Percentiles rank a stretch among this genome's conserved stretches.
These are phyloP conservation scores for Botrytis medusae DNA, from an alignment of 2,329 filamentous ascomycete genomes.

Conservation along the genomic window DNA sequence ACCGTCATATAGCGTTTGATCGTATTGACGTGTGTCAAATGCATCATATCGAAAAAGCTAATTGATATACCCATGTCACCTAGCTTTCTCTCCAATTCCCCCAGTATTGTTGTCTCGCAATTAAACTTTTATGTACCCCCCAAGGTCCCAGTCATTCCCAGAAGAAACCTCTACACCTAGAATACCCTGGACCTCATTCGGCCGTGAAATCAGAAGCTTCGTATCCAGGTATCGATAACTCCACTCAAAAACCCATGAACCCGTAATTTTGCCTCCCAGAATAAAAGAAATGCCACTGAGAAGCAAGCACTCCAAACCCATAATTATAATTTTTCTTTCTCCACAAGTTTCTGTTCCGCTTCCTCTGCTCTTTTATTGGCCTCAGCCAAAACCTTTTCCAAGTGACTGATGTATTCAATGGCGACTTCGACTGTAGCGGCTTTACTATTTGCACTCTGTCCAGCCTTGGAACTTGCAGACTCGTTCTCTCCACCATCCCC, in stretches of 20 bases:
- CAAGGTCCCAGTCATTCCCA: background rate
- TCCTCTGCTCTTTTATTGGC: slow-evolving; percentile 58
- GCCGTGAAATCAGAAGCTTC: slow-evolving; percentile 11
- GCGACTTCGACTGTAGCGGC: slow-evolving; percentile 97
- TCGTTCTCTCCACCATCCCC: slow-evolving; percentile 51
- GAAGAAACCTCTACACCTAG: background rate
- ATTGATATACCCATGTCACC: background rate
- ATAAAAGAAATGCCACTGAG: background rate
- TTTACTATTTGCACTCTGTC: slow-evolving; percentile 74
- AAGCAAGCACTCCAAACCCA: background rate
- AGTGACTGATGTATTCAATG: slow-evolving; percentile 87
- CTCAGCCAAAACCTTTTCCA: slow-evolving; percentile 71
- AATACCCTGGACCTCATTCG: background rate
- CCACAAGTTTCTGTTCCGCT: slow-evolving; percentile 35
- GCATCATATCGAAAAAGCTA: background rate
- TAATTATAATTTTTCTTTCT: slow-evolving; percentile 22
- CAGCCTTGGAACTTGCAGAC: slow-evolving; percentile 44
- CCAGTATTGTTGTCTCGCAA: background rate
- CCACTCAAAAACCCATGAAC: background rate
- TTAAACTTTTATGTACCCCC: slow-evolving; percentile 8
- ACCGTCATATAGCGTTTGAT: background rate
- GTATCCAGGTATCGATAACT: slow-evolving; percentile 24
- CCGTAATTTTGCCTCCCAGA: background rate
- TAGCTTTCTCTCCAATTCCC: background rate
- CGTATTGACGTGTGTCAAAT: background rate